Conservation (phyloP, 176 grass and related monocot species). For the Leersia perrieri region DNA sequence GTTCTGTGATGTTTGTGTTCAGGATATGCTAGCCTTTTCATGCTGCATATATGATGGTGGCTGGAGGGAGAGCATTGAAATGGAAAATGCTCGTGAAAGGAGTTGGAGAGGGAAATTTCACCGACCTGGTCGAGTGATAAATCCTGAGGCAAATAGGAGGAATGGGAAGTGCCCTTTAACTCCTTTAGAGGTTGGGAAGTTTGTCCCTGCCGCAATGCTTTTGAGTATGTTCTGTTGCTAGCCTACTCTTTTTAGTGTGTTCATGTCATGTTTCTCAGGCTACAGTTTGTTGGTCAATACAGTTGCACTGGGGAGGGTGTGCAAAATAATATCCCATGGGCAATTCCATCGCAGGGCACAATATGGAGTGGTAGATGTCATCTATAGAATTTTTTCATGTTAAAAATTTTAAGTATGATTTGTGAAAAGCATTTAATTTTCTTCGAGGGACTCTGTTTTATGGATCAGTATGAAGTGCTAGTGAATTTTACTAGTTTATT, state of each 20-base stretch:
- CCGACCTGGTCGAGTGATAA: slow-evolving; percentile 71
- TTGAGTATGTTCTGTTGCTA: background rate
- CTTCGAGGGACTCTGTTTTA: background rate
- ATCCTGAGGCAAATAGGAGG: slow-evolving; percentile 81
- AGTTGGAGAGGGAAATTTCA: slow-evolving; percentile 93
- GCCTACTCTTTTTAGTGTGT: background rate
- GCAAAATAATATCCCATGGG: slow-evolving; percentile 3
- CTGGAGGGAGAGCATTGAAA: slow-evolving; percentile 59
- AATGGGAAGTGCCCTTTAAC: slow-evolving; percentile 84
- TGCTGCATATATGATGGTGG: slow-evolving; percentile 90
- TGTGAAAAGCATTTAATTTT: background rate
- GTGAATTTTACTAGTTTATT: slow-evolving; percentile 20
- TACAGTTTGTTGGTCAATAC: background rate
- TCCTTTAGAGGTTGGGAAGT: slow-evolving; percentile 67
- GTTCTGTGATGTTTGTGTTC: slow-evolving; percentile 29
- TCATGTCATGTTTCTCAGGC: background rate
- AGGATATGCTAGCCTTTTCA: slow-evolving; percentile 99
- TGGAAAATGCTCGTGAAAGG: slow-evolving; percentile 87
- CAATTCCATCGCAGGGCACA: slow-evolving; percentile 6
- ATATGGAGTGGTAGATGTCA: background rate
- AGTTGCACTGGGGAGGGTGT: background rate
- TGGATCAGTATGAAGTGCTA: background rate
- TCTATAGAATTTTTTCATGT: background rate
- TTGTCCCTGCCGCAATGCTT: slow-evolving; percentile 16
- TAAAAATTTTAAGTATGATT: background rate